Base-by-base conservation (phyloP, 805 yeast species). In the Pichia manshurica region DNA sequence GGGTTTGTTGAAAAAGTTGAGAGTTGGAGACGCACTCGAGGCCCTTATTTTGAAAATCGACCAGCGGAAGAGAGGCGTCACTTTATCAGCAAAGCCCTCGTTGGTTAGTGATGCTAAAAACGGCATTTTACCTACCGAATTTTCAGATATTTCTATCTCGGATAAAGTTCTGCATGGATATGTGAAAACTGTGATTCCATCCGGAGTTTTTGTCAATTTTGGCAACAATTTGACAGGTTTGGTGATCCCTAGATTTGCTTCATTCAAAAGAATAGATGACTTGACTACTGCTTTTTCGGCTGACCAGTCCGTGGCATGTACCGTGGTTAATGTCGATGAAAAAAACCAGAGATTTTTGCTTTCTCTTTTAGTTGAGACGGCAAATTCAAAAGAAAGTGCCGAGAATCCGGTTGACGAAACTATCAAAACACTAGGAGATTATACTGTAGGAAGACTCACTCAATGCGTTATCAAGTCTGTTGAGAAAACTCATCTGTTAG, bases 191-290 rank as follows among this genome's bases (percentile, higher is more conserved):
- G 78, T 84, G 17, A 86, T 95, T n/a, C 75, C 74, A 39, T 74
- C 75, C 61, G 98, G 98, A 54, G 71, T 88, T 12, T 91, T 91
- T 62, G 84, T 91, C 49, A 77, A 83, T 0, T 91, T 91, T 65
- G 87, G 82, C 48, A 84, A 85, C 53, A 78, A 76, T 46, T 76
- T 91, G 53, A 86, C 87, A 29, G 98, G 97, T 45, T 73, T 91
- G 53, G 84, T 88, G 4, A 75, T 87, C 51, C 85, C 90, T 47
- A 80, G 82, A 59, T 80, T 82, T 56, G 85, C 85, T 20, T 71
- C 80, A 5, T 77, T 75, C 31, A 72, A 74, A 43, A 73, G 70
- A 37, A 69, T 67, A 34, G 79, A 74, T 10, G 83, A 81, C 53
- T 70, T 84, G 42, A 66, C 71, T 20, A 70, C 74, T 34, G 69